Evolutionary conservation across 2,329 filamentous ascomycete species (phyloP), one percentile per base, ranked within the genome.

Genomic region (Magnaporthiopsis poae): DNA sequence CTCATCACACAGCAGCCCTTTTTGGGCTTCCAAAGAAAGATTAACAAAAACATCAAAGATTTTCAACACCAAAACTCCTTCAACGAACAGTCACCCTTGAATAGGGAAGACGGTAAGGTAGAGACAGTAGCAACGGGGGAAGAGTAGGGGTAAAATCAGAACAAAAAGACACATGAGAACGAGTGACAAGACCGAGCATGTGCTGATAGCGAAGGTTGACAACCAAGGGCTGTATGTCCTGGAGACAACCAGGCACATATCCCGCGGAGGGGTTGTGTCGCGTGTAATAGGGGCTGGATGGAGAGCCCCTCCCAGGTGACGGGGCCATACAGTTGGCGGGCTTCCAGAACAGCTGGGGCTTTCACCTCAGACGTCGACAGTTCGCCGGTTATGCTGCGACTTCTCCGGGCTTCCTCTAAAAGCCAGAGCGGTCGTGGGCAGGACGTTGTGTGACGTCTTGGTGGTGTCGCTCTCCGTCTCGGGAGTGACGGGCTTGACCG

Each of bases 371-470:
- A 77, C 72, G 68, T 75, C 72, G 46, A 79, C 70, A 25, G 75
- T 70, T 60, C 68, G 71, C 11, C 74, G 71, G 46, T 77, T 70
- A 62, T 73, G 72, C 65, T 78, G 77, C 64, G 77, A 72, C 77
- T 87, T 87, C 72, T 88, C 86, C 31, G 86, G 85, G 71, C 85
- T 88, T 70, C 83, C 83, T 72, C 86, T 82, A 77, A 85, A 85
- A 71, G 86, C 84, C 71, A 88, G 75, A 36, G 82, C 76, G 18
- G 80, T 82, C 33, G 79, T 73, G 64, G 61, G 35, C 46, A 29
- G 33, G 35, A 9, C 25, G 46, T 62, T 62, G 61, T 56, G 46
- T 11, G 46, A 11, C 8, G 46, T 18, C 46, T 56, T 56, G 21
- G 46, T 56, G 21, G 46, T 56, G 5, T 56, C 46, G n/a, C 21